Conservation (phyloP, 495 filamentous ascomycete species). For the Bacidia rubella region DNA sequence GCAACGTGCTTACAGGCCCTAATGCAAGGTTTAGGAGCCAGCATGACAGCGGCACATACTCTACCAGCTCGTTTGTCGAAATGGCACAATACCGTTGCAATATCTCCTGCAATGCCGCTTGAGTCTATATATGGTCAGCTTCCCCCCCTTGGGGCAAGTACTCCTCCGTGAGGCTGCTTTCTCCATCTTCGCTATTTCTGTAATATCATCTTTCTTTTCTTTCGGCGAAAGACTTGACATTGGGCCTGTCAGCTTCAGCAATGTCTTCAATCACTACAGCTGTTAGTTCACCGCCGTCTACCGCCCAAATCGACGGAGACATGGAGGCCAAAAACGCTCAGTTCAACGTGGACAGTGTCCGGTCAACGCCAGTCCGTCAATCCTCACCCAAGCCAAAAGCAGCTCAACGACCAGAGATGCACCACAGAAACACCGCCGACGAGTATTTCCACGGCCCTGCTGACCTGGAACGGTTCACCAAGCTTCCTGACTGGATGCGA, state of each 20-base stretch:
- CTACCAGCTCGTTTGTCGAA: neutral
- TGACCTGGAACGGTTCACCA: conserved; percentile 62
- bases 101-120: neutral
- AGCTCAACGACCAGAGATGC: neutral
- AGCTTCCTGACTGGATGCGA: conserved; percentile 67
- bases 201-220: neutral
- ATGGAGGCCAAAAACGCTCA: neutral
- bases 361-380: neutral
- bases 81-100: conserved; percentile 1
- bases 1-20: neutral
- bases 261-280: conserved; percentile 1
- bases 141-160: too few species aligned
- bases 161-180: too few species aligned
- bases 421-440: neutral
- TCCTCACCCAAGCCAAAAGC: neutral
- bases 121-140: neutral
- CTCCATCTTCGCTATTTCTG: neutral
- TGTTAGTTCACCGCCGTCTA: neutral
- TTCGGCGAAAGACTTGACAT: neutral
- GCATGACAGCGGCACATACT: conserved; percentile 5
- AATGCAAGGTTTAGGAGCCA: neutral
- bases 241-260: neutral
- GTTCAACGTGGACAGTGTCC: neutral
- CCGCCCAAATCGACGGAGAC: neutral
- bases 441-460: conserved; percentile 32